Base-by-base conservation (phyloP, 2,329 filamentous ascomycete species). In the Cladosporium sphaerospermum region DNA sequence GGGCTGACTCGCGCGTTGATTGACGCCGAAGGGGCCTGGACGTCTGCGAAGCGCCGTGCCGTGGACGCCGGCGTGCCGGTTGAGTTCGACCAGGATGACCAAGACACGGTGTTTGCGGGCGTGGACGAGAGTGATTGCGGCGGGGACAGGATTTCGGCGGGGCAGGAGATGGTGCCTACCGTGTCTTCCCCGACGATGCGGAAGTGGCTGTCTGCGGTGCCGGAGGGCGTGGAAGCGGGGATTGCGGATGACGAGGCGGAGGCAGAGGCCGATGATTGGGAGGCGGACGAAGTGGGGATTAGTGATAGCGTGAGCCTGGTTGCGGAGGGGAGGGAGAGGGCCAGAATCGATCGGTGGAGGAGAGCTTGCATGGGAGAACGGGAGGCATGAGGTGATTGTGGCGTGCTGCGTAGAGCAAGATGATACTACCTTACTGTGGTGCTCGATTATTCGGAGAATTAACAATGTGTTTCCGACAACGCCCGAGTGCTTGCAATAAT, bases 221-320 rank as follows among this genome's bases (percentile, higher is more conserved):
- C 50, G 9, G 50, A 52, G 28, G 42, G 31, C 23, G n/a, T 28
- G n/a, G 43, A 46, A 9, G 43, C 44, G 14, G 39, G 37, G 10
- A 18, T 43, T 13, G 37, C 36, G 13, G 19, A 18, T 9, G 37
- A 53, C 28, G 42, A 14, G 31, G 43, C 28, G 23, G 9, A n/a
- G 18, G 40, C 10, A 10, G 54, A 53, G 5, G 19, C n/a, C 8
- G 57, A 58, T 18, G 43, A 51, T 9, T 57, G 54, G 56, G 48
- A 52, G 7, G 50, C 49, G 2, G 41, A 44, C 41, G 53, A 58
- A 28, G 56, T 62, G 7, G 59, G 54, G 9, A 57, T 59, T 9
- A 54, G 53, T 45, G 59, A 61, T 36, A 60, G 58, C 34, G 34
- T 48, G 8, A 61, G 59, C 50, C 45, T 59, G 45, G 53, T 61